Conservation (phyloP, 2,329 filamentous ascomycete species). For the Furcasterigmium furcatum region DNA sequence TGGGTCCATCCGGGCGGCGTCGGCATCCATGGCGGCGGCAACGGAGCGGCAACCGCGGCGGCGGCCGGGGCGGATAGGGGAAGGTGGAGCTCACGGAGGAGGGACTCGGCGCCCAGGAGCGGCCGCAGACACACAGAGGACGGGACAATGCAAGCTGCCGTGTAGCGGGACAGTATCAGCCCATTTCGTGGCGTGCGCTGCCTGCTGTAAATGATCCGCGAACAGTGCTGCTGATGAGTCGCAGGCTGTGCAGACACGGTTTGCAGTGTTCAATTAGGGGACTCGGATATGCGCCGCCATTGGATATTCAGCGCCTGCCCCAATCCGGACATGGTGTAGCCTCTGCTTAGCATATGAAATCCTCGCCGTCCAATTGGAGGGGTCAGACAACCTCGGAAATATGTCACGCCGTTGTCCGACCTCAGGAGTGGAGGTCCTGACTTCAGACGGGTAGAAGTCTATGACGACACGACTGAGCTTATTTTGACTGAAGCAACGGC, state of each 20-base stretch:
- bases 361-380: too few species aligned
- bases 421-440: neutral
- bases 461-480: neutral
- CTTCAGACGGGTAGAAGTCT: neutral
- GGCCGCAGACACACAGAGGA: neutral
- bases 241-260: neutral
- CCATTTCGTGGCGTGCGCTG: too few species aligned
- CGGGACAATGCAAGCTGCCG: slow-evolving; percentile 3
- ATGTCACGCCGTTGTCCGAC: neutral
- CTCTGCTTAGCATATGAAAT: too few species aligned
- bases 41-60: neutral
- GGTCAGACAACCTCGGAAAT: too few species aligned
- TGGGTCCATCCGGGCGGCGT: slow-evolving; percentile 9
- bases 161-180: slow-evolving; percentile 2
- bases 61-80: neutral
- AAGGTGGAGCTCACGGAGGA: neutral
- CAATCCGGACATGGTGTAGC: too few species aligned
- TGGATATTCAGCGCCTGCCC: too few species aligned
- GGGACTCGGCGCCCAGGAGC: too few species aligned
- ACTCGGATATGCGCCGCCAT: too few species aligned
- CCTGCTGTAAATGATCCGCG: too few species aligned
- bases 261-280: neutral
- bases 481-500: neutral
- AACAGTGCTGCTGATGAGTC: neutral
- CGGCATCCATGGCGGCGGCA: slow-evolving; percentile 12